phyloP scores from a whole-genome alignment of 2,329 filamentous ascomycete species.

The Colletotrichum incanum region DNA sequence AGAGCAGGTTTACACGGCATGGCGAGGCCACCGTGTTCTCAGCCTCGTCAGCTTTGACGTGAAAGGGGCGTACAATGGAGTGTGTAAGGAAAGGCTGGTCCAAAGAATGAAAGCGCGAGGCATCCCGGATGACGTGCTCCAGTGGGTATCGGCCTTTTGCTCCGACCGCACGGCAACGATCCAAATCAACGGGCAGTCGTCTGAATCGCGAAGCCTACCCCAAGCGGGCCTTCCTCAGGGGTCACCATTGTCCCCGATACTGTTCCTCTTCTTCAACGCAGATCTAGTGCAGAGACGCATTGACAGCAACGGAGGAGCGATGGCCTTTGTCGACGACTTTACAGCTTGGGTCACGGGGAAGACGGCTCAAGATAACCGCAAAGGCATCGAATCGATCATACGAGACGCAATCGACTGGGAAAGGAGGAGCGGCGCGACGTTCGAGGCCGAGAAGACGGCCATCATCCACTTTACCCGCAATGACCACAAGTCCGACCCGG shows the following conservation, averaged over 20 bases:
- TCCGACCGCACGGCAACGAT: background rate
- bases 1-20: slow-evolving; percentile 5
- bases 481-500: slow-evolving; percentile 53
- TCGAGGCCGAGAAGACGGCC: slow-evolving; percentile 59
- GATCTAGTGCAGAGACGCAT: slow-evolving; percentile 54
- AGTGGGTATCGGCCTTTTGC: background rate
- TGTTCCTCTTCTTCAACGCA: slow-evolving; percentile 55
- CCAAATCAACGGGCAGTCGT: background rate
- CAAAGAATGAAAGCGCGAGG: background rate
- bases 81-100: background rate
- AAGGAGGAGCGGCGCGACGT: slow-evolving; percentile 46
- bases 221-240: background rate
- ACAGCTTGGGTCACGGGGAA: slow-evolving; percentile 46
- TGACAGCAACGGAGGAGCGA: slow-evolving; percentile 45
- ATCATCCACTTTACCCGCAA: slow-evolving; percentile 77
- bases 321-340: slow-evolving; percentile 50
- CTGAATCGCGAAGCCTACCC: too few relatives aligned
- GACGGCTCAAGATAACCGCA: slow-evolving; percentile 45
- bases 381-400: slow-evolving; percentile 48
- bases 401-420: slow-evolving; percentile 46
- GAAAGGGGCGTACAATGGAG: background rate
- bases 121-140: background rate
- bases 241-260: background rate
- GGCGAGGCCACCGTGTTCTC: background rate
- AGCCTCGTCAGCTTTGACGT: background rate